A percentile compares a stretch with the other conserved stretches of the same genome.
These are phyloP conservation scores for Copromyces sp. DNA, from an alignment of 495 filamentous ascomycete genomes.

Conservation along the genomic window DNA sequence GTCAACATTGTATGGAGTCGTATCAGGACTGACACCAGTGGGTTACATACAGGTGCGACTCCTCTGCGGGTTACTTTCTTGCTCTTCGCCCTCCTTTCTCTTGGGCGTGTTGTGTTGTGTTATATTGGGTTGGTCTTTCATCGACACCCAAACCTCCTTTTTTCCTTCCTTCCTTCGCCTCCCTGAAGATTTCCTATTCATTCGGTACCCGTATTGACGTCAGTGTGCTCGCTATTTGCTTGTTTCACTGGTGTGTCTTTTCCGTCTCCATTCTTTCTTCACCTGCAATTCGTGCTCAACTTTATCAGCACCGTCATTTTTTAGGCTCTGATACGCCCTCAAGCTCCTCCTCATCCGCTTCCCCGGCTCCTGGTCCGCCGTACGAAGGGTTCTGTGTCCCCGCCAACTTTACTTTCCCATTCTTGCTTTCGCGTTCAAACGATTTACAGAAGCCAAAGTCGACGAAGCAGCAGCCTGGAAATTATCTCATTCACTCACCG, in stretches of 20 bases:
- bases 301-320: background rate
- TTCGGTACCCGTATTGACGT: background rate
- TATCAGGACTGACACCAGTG: background rate
- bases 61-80: background rate
- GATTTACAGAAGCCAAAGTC: background rate
- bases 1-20: background rate
- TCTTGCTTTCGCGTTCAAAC: too few species aligned
- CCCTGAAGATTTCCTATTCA: background rate
- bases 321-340: background rate
- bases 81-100: background rate
- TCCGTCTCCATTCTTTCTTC: too few species aligned
- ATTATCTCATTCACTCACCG: background rate
- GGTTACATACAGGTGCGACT: background rate
- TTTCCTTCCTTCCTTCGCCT: background rate
- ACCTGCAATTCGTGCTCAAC: background rate
- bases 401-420: too few species aligned
- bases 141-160: background rate
- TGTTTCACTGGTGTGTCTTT: too few species aligned
- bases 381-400: background rate
- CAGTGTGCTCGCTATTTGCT: too few species aligned
- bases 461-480: background rate
- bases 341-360: background rate
- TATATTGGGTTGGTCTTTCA: background rate
- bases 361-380: background rate
- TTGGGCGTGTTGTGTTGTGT: background rate